A percentile compares a stretch with the other conserved stretches of the same genome.
Evolutionary conservation across 495 filamentous ascomycete species (phyloP).

Genomic region (Penicillium simplicissimum): DNA sequence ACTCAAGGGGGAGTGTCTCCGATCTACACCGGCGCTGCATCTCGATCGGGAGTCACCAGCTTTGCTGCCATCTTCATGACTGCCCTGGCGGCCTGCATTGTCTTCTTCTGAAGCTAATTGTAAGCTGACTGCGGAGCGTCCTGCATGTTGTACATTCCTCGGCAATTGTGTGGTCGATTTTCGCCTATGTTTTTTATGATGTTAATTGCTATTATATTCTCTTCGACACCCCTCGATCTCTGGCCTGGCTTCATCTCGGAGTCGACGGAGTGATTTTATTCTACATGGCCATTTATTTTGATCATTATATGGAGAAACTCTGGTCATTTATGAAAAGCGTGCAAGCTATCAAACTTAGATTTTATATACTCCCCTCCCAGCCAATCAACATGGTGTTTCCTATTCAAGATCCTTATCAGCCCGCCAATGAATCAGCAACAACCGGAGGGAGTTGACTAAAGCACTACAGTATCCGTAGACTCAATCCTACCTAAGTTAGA

Average conservation of each 20-base stretch:
- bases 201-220: constrained; percentile 3
- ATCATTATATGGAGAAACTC: constrained; percentile 2
- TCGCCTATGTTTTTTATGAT: constrained; percentile 3
- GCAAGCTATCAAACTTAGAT: constrained; percentile 2
- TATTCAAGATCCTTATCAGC: background rate
- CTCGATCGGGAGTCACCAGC: constrained; percentile 8
- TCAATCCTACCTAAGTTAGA: too few species aligned
- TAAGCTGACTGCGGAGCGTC: background rate
- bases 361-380: background rate
- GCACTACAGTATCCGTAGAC: too few species aligned
- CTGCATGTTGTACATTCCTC: background rate
- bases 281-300: constrained; percentile 5
- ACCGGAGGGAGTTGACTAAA: too few species aligned
- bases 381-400: background rate
- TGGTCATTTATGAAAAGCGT: constrained; percentile 2
- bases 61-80: background rate
- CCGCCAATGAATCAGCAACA: too few species aligned
- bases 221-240: constrained; percentile 4
- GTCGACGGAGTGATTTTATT: constrained; percentile 12
- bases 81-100: background rate
- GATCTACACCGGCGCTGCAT: constrained; percentile 27
- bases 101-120: background rate
- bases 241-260: background rate
- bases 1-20: constrained; percentile 27
- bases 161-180: background rate